phyloP scores from a whole-genome alignment of 441 rosid genomes.

The Dalechampia spathulata region DNA sequence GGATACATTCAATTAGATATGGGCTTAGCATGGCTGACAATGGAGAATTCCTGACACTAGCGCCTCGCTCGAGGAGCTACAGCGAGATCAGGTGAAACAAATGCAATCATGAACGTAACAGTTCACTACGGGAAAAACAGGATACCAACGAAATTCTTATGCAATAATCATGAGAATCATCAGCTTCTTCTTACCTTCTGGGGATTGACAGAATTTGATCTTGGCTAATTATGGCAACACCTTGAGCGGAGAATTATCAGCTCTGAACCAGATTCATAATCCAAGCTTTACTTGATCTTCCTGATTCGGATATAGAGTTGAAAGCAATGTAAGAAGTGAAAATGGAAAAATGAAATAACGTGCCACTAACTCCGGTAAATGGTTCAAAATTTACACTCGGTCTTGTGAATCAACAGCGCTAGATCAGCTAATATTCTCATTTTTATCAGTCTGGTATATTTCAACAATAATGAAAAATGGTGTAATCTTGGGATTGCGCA shows the following conservation, averaged over 20 bases:
- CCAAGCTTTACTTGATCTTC: background rate
- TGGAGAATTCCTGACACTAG: too few relatives aligned
- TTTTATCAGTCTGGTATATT: slow-evolving; percentile 1
- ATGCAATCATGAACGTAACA: too few relatives aligned
- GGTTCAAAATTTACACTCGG: slow-evolving; percentile 4
- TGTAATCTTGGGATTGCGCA: background rate
- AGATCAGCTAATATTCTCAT: slow-evolving; percentile 6
- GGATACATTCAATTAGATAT: too few relatives aligned
- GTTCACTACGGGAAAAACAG: too few relatives aligned
- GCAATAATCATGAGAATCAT: too few relatives aligned
- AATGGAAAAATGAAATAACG: background rate
- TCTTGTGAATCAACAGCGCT: slow-evolving; percentile 3
- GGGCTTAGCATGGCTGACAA: too few relatives aligned
- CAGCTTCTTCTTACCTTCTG: background rate
- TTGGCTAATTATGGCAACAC: background rate
- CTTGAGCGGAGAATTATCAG: background rate
- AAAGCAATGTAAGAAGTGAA: background rate
- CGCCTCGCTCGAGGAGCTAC: too few relatives aligned
- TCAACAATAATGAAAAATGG: too few relatives aligned
- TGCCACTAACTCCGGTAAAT: slow-evolving; percentile 11
- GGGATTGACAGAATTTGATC: background rate
- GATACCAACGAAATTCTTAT: too few relatives aligned
- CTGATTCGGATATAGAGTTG: background rate
- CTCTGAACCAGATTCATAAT: background rate
- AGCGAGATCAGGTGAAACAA: too few relatives aligned